Conservation (phyloP, 1,284 basidiomycete species). For the Wallemia mellicola region DNA sequence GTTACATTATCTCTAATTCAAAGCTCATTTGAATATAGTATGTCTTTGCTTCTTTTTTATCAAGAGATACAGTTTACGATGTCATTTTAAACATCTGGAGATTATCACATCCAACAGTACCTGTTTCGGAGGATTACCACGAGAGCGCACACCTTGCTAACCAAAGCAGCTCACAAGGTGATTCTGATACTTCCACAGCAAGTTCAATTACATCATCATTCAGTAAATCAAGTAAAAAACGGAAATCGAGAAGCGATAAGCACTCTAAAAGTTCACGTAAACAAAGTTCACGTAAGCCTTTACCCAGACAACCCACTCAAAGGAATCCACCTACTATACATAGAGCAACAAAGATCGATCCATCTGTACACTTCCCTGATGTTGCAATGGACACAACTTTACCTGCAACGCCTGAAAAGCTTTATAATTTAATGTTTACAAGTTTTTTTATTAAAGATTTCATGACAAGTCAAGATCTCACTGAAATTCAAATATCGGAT, state of each 20-base stretch:
- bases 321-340: constrained; percentile 9
- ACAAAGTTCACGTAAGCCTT: not conserved
- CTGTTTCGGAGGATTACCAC: constrained; percentile 14
- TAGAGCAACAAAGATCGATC: constrained; percentile 28
- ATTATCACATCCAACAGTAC: constrained; percentile 49
- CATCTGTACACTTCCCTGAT: constrained; percentile 41
- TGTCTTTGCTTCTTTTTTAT: constrained; percentile 83
- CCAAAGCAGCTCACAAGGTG: constrained; percentile 5
- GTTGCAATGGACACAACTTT: constrained; percentile 44
- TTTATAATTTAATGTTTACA: constrained; percentile 85
- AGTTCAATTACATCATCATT: constrained; percentile 7
- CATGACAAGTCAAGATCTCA: constrained; percentile 63
- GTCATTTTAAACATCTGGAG: constrained; percentile 92
- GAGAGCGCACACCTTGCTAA: constrained; percentile 9
- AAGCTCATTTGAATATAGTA: too few relatives aligned
- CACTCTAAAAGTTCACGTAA: not conserved
- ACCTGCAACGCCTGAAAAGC: constrained; percentile 71
- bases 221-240: constrained; percentile 2
- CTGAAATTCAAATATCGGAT: constrained; percentile 73
- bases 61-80: constrained; percentile 82
- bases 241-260: constrained; percentile 2
- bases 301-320: constrained; percentile 5
- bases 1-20: not conserved
- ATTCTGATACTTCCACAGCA: constrained; percentile 3
- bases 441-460: constrained; percentile 90